These are phyloP conservation scores for Isabelozyma pseudorhagii DNA, from an alignment of 805 yeast genomes.

Conservation along the genomic window DNA sequence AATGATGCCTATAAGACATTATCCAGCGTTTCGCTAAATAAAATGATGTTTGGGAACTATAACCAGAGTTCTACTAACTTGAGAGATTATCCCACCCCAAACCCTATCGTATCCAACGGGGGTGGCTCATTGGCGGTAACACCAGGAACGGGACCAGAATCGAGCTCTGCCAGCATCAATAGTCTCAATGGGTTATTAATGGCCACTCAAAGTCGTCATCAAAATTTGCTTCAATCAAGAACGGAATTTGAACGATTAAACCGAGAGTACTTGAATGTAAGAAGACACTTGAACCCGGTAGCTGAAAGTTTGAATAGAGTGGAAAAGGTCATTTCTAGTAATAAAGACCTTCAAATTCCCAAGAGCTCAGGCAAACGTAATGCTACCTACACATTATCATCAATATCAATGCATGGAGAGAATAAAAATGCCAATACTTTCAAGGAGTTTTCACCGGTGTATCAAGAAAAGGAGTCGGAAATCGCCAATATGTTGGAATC, in stretches of 20 bases:
- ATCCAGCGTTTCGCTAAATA: conserved; percentile 37
- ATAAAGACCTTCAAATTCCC: conserved; percentile 18
- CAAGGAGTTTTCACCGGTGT: conserved; percentile 30
- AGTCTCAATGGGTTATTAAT: conserved; percentile 26
- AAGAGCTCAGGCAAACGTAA: conserved; percentile 16
- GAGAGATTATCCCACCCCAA: conserved; percentile 6
- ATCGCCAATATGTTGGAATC: conserved; percentile 19
- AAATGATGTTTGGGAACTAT: conserved; percentile 34
- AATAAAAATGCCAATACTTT: conserved; percentile 26
- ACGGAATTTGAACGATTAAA: conserved; percentile 79
- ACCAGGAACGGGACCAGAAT: neutral
- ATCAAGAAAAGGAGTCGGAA: conserved; percentile 29
- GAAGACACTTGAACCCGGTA: conserved; percentile 70
- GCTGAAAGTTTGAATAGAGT: conserved; percentile 58
- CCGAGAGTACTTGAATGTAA: conserved; percentile 66
- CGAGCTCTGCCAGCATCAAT: conserved; percentile 7
- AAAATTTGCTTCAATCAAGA: conserved; percentile 55
- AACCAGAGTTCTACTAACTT: conserved; percentile 21
- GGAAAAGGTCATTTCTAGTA: conserved; percentile 16
- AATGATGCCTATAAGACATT: conserved; percentile 31
- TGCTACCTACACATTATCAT: conserved; percentile 3
- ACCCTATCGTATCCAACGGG: neutral
- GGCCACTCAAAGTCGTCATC: conserved; percentile 28
- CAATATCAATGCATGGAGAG: conserved; percentile 1
- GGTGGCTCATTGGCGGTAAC: conserved; percentile 1